Evolutionary conservation across 805 yeast genomes (phyloP).

Genomic region (Starmerella bacillaris): DNA sequence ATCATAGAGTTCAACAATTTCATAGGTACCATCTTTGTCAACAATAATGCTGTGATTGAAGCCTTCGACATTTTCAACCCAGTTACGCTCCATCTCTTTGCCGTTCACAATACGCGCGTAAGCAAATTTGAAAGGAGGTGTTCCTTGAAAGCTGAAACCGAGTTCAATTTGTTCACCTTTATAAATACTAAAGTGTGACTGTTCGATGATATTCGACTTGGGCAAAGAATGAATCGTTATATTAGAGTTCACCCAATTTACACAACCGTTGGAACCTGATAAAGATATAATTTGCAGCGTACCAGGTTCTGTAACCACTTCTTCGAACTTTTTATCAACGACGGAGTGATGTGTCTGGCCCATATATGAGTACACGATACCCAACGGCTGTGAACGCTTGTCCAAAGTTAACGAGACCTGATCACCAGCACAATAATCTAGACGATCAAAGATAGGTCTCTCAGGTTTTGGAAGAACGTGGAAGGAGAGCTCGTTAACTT

Average conservation of each 20-base stretch:
- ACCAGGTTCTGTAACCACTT: conserved; percentile 78
- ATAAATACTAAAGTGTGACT: conserved; percentile 73
- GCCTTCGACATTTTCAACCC: conserved; percentile 44
- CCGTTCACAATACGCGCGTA: conserved; percentile 47
- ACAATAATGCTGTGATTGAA: conserved; percentile 56
- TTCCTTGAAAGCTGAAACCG: conserved; percentile 62
- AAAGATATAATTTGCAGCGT: conserved; percentile 44
- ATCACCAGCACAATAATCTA: conserved; percentile 66
- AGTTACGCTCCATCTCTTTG: conserved; percentile 38
- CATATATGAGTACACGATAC: conserved; percentile 41
- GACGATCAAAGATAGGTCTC: conserved; percentile 2
- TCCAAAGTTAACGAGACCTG: conserved; percentile 55
- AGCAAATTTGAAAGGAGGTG: conserved; percentile 77
- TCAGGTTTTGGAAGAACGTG: conserved; percentile 7
- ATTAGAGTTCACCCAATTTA: conserved; percentile 17
- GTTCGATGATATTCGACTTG: conserved; percentile 61
- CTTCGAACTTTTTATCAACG: conserved; percentile 30
- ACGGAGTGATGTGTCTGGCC: conserved; percentile 3
- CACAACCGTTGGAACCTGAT: conserved; percentile 57
- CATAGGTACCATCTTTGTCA: conserved; percentile 81
- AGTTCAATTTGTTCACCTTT: conserved; percentile 91
- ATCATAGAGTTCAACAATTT: conserved; percentile 79
- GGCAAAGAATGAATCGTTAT: conserved; percentile 39
- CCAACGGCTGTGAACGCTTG: conserved; percentile 54
- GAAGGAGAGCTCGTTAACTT: not conserved